These are phyloP conservation scores for Epichloe elymi DNA, from an alignment of 2,329 filamentous ascomycete genomes.

Conservation along the genomic window DNA sequence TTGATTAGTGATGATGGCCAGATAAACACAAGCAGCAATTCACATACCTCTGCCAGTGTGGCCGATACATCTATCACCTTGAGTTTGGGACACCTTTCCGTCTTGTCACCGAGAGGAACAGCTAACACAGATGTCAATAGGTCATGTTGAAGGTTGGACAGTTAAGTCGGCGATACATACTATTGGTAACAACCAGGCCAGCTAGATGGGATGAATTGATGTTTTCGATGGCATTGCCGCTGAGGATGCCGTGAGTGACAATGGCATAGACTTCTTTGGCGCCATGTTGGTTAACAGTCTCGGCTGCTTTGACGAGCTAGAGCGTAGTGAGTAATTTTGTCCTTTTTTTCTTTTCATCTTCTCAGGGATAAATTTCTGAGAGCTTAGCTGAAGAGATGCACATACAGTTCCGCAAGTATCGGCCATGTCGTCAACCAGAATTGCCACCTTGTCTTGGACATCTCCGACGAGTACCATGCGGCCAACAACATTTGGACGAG, in stretches of 20 bases:
- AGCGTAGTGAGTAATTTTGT: not conserved
- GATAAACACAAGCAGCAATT: not conserved
- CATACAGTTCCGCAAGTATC: slow-evolving; percentile 74
- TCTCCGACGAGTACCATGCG: slow-evolving; percentile 93
- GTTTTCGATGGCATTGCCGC: slow-evolving; percentile 75
- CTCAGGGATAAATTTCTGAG: not conserved
- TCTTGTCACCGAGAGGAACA: slow-evolving; percentile 56
- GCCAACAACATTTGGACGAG: slow-evolving; percentile 72
- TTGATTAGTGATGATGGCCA: slow-evolving; percentile 2
- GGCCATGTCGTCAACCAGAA: slow-evolving; percentile 96
- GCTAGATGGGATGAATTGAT: slow-evolving; percentile 66
- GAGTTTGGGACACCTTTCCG: slow-evolving; percentile 62
- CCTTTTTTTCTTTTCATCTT: not conserved
- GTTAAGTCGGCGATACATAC: slow-evolving; percentile 17
- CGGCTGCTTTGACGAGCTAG: slow-evolving; percentile 63
- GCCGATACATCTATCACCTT: slow-evolving; percentile 87
- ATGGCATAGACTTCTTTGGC: slow-evolving; percentile 85
- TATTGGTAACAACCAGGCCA: slow-evolving; percentile 83
- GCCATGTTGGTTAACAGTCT: slow-evolving; percentile 75
- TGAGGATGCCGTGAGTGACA: slow-evolving; percentile 87
- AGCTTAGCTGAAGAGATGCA: not conserved
- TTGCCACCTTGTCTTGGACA: slow-evolving; percentile 80
- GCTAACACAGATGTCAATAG: slow-evolving; percentile 17
- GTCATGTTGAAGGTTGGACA: not conserved
- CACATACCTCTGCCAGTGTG: slow-evolving; percentile 50